Evolutionary conservation across 257 asterid species (phyloP), one percentile per base, ranked within the genome.

Genomic region (Petrea volubilis): DNA sequence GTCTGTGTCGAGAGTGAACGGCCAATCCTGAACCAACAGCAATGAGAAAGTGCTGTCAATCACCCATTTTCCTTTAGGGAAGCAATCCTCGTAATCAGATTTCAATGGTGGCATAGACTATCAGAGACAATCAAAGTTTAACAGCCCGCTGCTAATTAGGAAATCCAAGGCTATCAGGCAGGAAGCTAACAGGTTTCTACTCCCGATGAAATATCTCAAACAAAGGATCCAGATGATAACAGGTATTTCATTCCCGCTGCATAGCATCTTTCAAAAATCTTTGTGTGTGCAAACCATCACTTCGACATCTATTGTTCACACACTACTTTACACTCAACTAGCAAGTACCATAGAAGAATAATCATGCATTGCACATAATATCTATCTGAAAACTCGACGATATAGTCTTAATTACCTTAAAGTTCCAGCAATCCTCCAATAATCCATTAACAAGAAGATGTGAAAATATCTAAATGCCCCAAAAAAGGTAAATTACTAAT

Each of bases 221-320:
- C 3, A n/a, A 64, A 64, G 56, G 23, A 41, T 41, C 68, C 33
- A 40, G 20, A 11, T 14, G 38, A 21, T 24, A 41, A 38, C 23
- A 27, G 29, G 18, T 40, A 13, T 20, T 23, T n/a, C 21, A 40
- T 17, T 1, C 17, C 14, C 14, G 18, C 34, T 38, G 53, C 53
- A 10, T 57, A 12, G 68, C 52, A 38, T 62, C 17, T 57, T 14
- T 33, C 46, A 11, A 28, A 25, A 51, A 27, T 2, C n/a, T 15
- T 34, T 50, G 33, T 23, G 7, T 6, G 20, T 28, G 25, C 24
- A 43, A 58, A 31, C 5, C 12, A 46, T 57, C 24, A 64, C 53
- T 41, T 65, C 15, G 46, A 74, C 33, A 24, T 73, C 68, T 14
- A 18, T 14, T 28, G 38, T 63, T 58, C 52, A 59, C 57, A 33